phyloP scores from a whole-genome alignment of 148 eudicot species.

The Selenicereus undatus region DNA sequence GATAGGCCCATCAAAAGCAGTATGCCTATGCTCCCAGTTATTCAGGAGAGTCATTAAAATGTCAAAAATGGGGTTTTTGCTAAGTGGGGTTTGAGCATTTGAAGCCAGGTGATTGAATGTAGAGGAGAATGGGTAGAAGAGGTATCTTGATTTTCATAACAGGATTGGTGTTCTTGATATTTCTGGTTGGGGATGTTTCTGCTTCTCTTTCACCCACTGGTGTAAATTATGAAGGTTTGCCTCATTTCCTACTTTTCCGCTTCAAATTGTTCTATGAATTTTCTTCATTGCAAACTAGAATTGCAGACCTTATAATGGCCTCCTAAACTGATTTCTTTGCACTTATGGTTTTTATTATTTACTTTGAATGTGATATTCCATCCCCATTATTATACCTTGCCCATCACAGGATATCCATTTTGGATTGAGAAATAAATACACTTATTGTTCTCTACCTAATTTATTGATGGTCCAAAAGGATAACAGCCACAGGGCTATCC shows the following conservation, averaged over 20 bases:
- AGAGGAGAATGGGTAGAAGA: slow-evolving; percentile 31
- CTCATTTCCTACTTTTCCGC: not conserved
- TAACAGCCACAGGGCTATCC: not conserved
- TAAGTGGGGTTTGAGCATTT: slow-evolving; percentile 22
- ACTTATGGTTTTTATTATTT: not conserved
- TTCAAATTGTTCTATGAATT: slow-evolving; percentile 1
- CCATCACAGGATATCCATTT: slow-evolving; percentile 9
- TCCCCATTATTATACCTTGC: slow-evolving; percentile 14
- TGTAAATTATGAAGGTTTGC: slow-evolving; percentile 81
- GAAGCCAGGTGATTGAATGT: slow-evolving; percentile 8
- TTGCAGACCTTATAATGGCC: not conserved
- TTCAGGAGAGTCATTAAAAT: slow-evolving; percentile 1
- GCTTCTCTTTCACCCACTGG: slow-evolving; percentile 93
- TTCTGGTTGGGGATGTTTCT: slow-evolving; percentile 39
- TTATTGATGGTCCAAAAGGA: slow-evolving; percentile 23
- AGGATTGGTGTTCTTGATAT: slow-evolving; percentile 43
- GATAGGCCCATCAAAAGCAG: slow-evolving; percentile 14
- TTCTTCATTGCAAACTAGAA: not conserved
- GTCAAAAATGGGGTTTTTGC: slow-evolving; percentile 16
- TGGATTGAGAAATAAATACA: slow-evolving; percentile 25
- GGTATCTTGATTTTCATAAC: slow-evolving; percentile 29
- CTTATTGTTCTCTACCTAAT: slow-evolving; percentile 10
- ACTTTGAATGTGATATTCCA: not conserved
- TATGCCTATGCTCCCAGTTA: slow-evolving; percentile 3
- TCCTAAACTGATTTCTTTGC: not conserved